Conservation (phyloP, 345 rosid genomes). For the Eucalyptus sp. region DNA sequence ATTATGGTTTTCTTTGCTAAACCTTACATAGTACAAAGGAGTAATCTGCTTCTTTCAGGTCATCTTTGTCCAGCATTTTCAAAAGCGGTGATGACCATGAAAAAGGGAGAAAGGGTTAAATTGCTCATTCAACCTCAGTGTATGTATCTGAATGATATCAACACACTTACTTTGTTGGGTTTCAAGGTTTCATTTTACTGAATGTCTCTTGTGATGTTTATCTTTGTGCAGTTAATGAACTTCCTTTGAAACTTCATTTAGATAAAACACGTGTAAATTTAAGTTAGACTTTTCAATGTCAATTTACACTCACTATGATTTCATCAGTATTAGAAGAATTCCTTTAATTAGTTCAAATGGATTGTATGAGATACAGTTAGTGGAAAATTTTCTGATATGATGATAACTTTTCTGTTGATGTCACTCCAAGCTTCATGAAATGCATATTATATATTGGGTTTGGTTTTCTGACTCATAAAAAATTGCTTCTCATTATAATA, state of each 20-base stretch:
- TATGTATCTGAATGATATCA: slow-evolving; percentile 1
- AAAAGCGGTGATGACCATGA: slow-evolving; percentile 43
- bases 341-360: background rate
- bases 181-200: background rate
- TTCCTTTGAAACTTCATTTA: background rate
- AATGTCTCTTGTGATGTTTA: background rate
- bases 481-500: background rate
- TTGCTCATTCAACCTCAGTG: slow-evolving; percentile 43
- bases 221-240: background rate
- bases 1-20: background rate
- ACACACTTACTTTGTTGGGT: background rate
- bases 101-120: slow-evolving; percentile 36
- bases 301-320: background rate
- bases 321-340: background rate
- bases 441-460: background rate
- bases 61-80: slow-evolving; percentile 41
- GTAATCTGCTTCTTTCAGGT: slow-evolving; percentile 12
- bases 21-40: background rate
- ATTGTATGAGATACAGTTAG: background rate
- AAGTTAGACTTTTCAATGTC: background rate
- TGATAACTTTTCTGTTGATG: background rate
- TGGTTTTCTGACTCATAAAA: background rate
- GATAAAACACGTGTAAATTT: background rate
- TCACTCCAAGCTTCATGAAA: background rate
- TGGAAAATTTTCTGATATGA: background rate